phyloP scores from a whole-genome alignment of 352 stramenopile species.

The Globisporangium okanoganense region DNA sequence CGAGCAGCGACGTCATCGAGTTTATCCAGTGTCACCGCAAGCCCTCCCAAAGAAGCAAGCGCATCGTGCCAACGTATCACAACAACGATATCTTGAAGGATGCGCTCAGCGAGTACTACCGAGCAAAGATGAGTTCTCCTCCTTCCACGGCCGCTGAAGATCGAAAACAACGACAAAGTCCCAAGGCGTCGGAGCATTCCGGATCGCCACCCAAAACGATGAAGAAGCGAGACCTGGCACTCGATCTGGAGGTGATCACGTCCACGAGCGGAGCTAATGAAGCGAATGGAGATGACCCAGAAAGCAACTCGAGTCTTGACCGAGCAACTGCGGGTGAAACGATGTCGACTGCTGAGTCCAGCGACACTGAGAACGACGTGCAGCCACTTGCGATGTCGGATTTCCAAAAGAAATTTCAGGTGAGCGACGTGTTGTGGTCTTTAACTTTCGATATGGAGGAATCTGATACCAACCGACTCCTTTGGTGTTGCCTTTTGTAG shows the following conservation, averaged over 20 bases:
- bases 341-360: slow-evolving; percentile 8
- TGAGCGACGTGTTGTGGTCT: slow-evolving; percentile 19
- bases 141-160: slow-evolving; percentile 10
- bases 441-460: neutral
- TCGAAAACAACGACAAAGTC: slow-evolving; percentile 9
- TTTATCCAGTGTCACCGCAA: slow-evolving; percentile 57
- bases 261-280: neutral
- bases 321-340: slow-evolving; percentile 2
- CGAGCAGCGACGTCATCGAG: slow-evolving; percentile 50
- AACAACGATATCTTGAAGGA: slow-evolving; percentile 49
- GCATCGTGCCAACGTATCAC: slow-evolving; percentile 40
- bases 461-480: neutral
- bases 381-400: slow-evolving; percentile 57
- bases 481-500: slow-evolving; percentile 19
- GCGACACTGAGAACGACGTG: slow-evolving; percentile 27
- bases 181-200: slow-evolving; percentile 1
- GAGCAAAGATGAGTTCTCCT: slow-evolving; percentile 16
- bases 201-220: slow-evolving; percentile 4
- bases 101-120: slow-evolving; percentile 48
- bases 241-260: slow-evolving; percentile 15
- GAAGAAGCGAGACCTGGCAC: slow-evolving; percentile 1
- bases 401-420: slow-evolving; percentile 84
- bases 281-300: neutral
- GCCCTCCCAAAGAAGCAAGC: slow-evolving; percentile 41
- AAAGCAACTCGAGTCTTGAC: neutral